Conservation (phyloP, 78 protist species). For the Dictyostelium citrinum region DNA sequence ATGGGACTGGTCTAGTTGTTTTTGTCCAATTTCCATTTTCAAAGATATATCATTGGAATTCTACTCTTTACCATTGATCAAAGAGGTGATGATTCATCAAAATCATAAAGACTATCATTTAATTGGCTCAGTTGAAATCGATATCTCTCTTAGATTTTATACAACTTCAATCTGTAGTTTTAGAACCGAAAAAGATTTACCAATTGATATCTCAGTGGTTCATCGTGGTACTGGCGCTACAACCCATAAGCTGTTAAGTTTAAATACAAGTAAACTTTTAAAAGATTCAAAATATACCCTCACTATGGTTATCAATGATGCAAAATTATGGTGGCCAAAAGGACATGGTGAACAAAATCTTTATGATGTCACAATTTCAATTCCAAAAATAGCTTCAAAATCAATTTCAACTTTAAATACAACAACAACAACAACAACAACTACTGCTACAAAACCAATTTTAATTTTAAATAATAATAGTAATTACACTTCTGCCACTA, state of each 20-base stretch:
- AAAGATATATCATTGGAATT: not conserved
- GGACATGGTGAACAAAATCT: slow-evolving; percentile 63
- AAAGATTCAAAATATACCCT: no score
- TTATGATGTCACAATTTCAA: not conserved
- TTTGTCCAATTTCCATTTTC: slow-evolving; percentile 57
- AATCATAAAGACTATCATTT: not conserved
- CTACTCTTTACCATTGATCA: not conserved
- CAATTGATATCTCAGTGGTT: not conserved
- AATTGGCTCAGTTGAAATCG: not conserved
- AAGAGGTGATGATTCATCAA: not conserved
- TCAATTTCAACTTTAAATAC: not conserved
- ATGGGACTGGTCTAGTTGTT: slow-evolving; percentile 77
- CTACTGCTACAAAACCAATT: not conserved
- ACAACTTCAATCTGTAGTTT: not conserved
- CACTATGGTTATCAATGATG: not conserved
- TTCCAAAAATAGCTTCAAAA: not conserved
- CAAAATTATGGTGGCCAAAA: slow-evolving; percentile 69
- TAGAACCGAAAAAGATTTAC: not conserved
- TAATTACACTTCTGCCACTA: not conserved
- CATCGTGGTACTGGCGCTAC: not conserved
- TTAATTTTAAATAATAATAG: no score
- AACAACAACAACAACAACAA: no score
- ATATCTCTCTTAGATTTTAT: not conserved
- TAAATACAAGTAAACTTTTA: not conserved
- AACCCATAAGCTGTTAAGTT: not conserved